A percentile compares a stretch with the other conserved stretches of the same genome.
Conservation (phyloP, 192 early-diverging fungal species). For the Mortierella hygrophila region DNA sequence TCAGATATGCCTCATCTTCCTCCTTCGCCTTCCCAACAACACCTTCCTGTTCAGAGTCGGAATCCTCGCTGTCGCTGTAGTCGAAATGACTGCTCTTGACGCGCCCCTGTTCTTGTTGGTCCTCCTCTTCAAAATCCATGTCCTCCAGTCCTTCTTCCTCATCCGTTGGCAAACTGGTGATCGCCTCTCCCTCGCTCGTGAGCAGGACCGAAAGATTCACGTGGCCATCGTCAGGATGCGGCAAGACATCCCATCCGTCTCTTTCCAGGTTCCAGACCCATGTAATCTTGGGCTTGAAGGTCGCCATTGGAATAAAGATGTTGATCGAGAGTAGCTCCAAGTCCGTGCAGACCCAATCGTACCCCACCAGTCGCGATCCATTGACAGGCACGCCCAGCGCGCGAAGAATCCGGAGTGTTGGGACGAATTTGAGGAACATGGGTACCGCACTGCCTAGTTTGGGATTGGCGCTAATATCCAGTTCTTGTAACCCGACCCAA, state of each 20-base stretch:
- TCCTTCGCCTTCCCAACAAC: not conserved
- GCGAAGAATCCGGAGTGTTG: not conserved
- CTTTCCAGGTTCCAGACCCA: not conserved
- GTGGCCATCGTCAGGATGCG: not conserved
- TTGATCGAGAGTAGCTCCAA: not conserved
- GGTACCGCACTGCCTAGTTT: not conserved
- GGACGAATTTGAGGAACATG: slow-evolving; percentile 1
- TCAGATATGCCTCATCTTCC: not conserved
- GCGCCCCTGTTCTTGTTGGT: not conserved
- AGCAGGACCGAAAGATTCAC: not conserved
- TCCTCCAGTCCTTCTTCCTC: not conserved
- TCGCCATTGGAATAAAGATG: not conserved
- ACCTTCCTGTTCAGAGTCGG: not conserved
- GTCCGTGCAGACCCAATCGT: slow-evolving; percentile 11
- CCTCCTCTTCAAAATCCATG: not conserved
- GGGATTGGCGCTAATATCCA: not conserved
- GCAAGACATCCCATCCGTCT: not conserved
- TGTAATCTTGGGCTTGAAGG: not conserved
- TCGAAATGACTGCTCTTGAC: not conserved
- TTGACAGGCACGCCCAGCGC: not conserved
- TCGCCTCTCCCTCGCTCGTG: not conserved
- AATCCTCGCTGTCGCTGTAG: not conserved
- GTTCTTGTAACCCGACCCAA: not conserved
- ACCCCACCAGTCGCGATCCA: slow-evolving; percentile 2
- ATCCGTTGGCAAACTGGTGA: not conserved